Percentiles rank a stretch among this genome's conserved stretches.
These are phyloP conservation scores for Hirsutella thompsonii DNA, from an alignment of 2,329 filamentous ascomycete species.

Conservation along the genomic window DNA sequence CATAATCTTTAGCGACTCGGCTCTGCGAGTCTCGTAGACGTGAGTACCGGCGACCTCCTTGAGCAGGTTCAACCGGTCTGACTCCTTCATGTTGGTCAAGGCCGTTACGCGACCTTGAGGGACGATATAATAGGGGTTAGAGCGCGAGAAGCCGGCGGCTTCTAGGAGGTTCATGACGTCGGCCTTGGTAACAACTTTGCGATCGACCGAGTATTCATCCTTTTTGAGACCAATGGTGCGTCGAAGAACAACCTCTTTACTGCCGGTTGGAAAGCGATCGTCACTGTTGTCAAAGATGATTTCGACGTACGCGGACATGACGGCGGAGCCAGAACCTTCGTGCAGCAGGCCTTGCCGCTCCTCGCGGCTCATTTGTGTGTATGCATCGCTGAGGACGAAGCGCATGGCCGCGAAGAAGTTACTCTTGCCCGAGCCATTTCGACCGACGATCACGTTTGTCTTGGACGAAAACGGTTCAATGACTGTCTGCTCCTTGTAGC, in stretches of 20 bases:
- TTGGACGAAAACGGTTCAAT: constrained; percentile 97
- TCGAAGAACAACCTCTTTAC: constrained; percentile 78
- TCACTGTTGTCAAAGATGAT: constrained; percentile 98
- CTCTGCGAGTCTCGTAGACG: constrained; percentile 84
- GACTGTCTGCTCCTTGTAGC: constrained; percentile 98
- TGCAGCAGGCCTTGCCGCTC: constrained; percentile 94
- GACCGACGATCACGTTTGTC: constrained; percentile 96
- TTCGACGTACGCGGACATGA: constrained; percentile 99
- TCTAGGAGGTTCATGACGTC: constrained; percentile 94
- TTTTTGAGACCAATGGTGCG: constrained; percentile 96
- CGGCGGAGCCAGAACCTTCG: constrained; percentile 91
- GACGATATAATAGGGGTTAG: constrained; percentile 98
- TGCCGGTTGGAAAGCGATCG: constrained; percentile 86
- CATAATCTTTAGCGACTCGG: constrained; percentile 95
- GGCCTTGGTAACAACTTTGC: constrained; percentile 87
- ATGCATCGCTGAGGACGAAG: constrained; percentile 95
- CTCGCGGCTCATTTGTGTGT: constrained; percentile 89
- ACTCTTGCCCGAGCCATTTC: constrained; percentile 98
- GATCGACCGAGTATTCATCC: constrained; percentile 95
- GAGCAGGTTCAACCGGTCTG: constrained; percentile 73
- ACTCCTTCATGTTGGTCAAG: constrained; percentile 97
- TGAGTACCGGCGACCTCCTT: constrained; percentile 99
- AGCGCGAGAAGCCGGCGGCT: constrained; percentile 89
- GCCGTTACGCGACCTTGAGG: constrained; percentile 93
- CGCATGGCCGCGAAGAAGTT: constrained; percentile 99